These are phyloP conservation scores for Phytopythium ostracodes DNA, from an alignment of 352 stramenopile genomes.

Conservation along the genomic window DNA sequence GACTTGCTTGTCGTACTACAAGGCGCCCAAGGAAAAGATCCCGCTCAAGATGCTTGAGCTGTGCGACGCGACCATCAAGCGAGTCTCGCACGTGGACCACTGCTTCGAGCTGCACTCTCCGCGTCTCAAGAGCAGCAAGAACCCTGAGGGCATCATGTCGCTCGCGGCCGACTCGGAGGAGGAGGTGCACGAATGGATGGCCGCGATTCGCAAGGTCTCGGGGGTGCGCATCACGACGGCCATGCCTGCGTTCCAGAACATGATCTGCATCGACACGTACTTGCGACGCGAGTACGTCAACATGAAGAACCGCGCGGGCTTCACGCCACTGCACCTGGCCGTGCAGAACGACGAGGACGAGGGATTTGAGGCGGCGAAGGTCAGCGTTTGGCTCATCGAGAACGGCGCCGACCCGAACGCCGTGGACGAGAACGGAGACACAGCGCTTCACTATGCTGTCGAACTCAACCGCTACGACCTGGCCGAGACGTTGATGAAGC, in stretches of 20 bases:
- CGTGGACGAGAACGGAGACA: slow-evolving; percentile 77
- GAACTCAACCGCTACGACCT: slow-evolving; percentile 78
- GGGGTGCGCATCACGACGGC: slow-evolving; percentile 74
- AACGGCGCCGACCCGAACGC: slow-evolving; percentile 80
- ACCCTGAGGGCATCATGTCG: slow-evolving; percentile 76
- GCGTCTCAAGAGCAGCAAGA: slow-evolving; percentile 80
- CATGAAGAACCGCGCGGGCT: slow-evolving; percentile 84
- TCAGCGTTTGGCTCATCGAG: slow-evolving; percentile 85
- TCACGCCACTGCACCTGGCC: slow-evolving; percentile 72
- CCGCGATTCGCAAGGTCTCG: slow-evolving; percentile 79
- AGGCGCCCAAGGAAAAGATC: slow-evolving; percentile 78
- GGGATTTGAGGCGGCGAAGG: slow-evolving; percentile 86
- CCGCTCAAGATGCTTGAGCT: slow-evolving; percentile 84
- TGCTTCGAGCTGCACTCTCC: slow-evolving; percentile 86
- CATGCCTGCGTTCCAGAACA: slow-evolving; percentile 74
- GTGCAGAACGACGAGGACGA: slow-evolving; percentile 89
- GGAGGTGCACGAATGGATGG: slow-evolving; percentile 87
- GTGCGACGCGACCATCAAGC: slow-evolving; percentile 76
- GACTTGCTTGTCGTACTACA: slow-evolving; percentile 83
- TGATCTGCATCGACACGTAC: slow-evolving; percentile 86
- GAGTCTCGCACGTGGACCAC: slow-evolving; percentile 76
- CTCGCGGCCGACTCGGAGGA: slow-evolving; percentile 82
- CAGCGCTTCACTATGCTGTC: slow-evolving; percentile 82
- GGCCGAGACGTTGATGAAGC: slow-evolving; percentile 85
- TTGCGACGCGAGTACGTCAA: slow-evolving; percentile 83